Conservation (phyloP, 768 basidiomycete species). For the Termitomyces sp. region DNA sequence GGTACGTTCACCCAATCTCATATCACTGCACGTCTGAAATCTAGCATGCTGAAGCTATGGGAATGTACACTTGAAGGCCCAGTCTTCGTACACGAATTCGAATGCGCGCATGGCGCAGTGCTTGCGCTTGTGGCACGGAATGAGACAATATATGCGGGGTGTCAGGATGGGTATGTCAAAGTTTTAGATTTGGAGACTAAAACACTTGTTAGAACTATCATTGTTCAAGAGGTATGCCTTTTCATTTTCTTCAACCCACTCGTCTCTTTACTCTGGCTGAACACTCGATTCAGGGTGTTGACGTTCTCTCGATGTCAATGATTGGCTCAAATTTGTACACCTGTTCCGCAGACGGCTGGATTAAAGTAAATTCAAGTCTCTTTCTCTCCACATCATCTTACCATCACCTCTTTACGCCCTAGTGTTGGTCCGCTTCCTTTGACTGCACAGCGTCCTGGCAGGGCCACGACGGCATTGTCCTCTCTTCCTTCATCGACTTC, state of each 20-base stretch:
- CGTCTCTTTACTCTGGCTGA: background rate
- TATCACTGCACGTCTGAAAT: background rate
- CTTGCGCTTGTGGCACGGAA: slow-evolving; percentile 70
- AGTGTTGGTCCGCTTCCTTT: slow-evolving; percentile 84
- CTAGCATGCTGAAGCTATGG: slow-evolving; percentile 51
- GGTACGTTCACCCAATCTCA: slow-evolving; percentile 28
- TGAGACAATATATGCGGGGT: slow-evolving; percentile 86
- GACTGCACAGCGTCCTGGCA: slow-evolving; percentile 80
- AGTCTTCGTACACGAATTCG: slow-evolving; percentile 55
- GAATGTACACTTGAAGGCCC: slow-evolving; percentile 41
- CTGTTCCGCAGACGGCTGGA: slow-evolving; percentile 57
- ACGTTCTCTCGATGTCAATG: slow-evolving; percentile 77
- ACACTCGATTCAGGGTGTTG: slow-evolving; percentile 46
- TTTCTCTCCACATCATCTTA: background rate
- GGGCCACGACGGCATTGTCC: slow-evolving; percentile 75
- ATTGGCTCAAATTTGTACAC: slow-evolving; percentile 62
- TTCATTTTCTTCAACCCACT: background rate
- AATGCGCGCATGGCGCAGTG: slow-evolving; percentile 73
- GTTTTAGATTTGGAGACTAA: slow-evolving; percentile 89
- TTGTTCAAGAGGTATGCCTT: slow-evolving; percentile 66
- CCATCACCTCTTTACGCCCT: background rate
- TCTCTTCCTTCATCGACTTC: slow-evolving; percentile 65
- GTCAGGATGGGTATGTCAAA: slow-evolving; percentile 90
- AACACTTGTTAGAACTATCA: slow-evolving; percentile 80
- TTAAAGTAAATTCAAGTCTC: slow-evolving; percentile 45